phyloP scores from a whole-genome alignment of 805 yeast species.

The Myxozyma geophila region DNA sequence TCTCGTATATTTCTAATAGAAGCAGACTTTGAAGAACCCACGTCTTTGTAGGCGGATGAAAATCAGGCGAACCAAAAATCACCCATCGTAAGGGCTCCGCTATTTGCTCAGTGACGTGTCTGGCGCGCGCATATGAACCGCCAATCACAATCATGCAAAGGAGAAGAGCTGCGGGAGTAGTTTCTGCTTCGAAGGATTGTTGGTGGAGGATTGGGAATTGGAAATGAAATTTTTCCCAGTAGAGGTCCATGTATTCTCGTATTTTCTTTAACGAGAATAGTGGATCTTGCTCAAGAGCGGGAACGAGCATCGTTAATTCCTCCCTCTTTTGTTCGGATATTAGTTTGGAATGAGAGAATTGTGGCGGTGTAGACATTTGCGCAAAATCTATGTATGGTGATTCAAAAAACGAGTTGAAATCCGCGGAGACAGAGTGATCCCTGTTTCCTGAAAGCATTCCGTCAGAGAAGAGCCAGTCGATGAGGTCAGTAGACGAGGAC shows the following conservation, averaged over 20 bases:
- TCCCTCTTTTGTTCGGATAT: constrained; percentile 43
- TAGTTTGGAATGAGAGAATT: constrained; percentile 41
- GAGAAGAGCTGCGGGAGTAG: constrained; percentile 56
- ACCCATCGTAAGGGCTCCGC: constrained; percentile 68
- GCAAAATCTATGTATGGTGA: constrained; percentile 50
- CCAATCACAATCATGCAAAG: constrained; percentile 64
- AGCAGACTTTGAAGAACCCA: constrained; percentile 79
- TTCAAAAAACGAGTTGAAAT: constrained; percentile 40
- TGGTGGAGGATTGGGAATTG: constrained; percentile 63
- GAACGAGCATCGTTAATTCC: constrained; percentile 39
- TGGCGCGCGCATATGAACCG: constrained; percentile 47
- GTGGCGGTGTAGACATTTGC: constrained; percentile 46
- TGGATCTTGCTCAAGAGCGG: constrained; percentile 46
- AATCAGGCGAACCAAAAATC: constrained; percentile 70
- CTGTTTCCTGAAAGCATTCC: constrained; percentile 41
- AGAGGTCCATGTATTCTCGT: constrained; percentile 44
- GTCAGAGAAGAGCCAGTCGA: constrained; percentile 48
- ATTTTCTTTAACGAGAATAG: constrained; percentile 45
- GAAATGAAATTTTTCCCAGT: constrained; percentile 65
- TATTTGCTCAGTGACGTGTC: constrained; percentile 50
- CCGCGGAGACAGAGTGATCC: constrained; percentile 39
- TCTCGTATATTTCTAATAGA: constrained; percentile 78
- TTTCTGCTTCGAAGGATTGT: constrained; percentile 59
- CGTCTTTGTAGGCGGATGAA: constrained; percentile 73
- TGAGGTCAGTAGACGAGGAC: constrained; percentile 39